Evolutionary conservation across 2,329 filamentous ascomycete genomes (phyloP), one percentile per base, ranked within the genome.

Genomic region (Tolypocladium sp.): DNA sequence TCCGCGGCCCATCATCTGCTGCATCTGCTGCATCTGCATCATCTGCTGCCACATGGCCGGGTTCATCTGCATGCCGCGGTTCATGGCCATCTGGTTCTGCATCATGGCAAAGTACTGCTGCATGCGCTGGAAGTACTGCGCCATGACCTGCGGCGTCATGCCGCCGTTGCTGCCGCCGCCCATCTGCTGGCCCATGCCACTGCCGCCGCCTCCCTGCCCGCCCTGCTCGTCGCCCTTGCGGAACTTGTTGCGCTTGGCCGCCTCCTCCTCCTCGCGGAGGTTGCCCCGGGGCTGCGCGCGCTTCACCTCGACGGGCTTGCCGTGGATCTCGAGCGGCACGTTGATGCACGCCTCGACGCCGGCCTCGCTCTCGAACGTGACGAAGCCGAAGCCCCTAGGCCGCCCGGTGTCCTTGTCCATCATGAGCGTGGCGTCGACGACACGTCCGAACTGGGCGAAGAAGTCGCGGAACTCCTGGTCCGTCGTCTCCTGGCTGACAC

Each of bases 371-470:
- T 99, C 94, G 67, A 99, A 99, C 0, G 94, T 99, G 57, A 99
- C 94, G 73, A 99, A 99, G 17, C 94, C 94, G 69, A 99, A 99
- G 2, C 94, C 94, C 70, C 94, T 84, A 3, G 94, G 94, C 46
- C 94, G 86, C n/a, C 94, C 94, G 1, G 94, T 99, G 73, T 99
- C 94, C 76, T 99, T 99, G 73, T 99, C 94, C 87, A 99, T 99
- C 94, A 99, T 99, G 2, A 99, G 85, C 0, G 94, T 99, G 2
- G 94, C 94, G 75, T 99, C 94, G 44, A 99, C 88, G 25, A 99
- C 94, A 62, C 93, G 88, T 35, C 94, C 94, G 68, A 97, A 99
- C 69, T 96, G 91, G 69, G 90, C 91, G 77, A 99, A 99, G 76
- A 96, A 99, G 61, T 94, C 88, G 70, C 91, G 92, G 73, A 99